Evolutionary conservation across 805 yeast species (phyloP).

Genomic region (Candida suzukii): DNA sequence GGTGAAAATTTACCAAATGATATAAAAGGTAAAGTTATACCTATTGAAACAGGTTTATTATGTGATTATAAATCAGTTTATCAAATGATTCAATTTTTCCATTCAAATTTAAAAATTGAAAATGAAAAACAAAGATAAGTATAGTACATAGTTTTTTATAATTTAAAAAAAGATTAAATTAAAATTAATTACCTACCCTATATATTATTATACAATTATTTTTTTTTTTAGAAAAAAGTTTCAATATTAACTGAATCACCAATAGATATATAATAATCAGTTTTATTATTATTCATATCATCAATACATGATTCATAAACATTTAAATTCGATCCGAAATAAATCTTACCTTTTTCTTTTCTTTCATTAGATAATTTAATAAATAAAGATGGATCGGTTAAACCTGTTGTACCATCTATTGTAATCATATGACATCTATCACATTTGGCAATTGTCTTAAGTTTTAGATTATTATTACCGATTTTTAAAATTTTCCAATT

Average conservation of each 20-base stretch:
- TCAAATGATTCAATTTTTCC: slow-evolving; percentile 12
- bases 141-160: neutral
- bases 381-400: slow-evolving; percentile 24
- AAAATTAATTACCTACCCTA: no score
- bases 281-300: neutral
- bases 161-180: no score
- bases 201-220: neutral
- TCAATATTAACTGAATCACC: slow-evolving; percentile 9
- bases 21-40: slow-evolving; percentile 5
- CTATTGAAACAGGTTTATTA: slow-evolving; percentile 17
- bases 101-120: slow-evolving; percentile 1
- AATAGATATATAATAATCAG: slow-evolving; percentile 4
- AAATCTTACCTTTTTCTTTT: slow-evolving; percentile 28
- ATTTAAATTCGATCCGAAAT: slow-evolving; percentile 29
- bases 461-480: slow-evolving; percentile 2
- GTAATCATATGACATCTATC: slow-evolving; percentile 40
- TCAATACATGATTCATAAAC: slow-evolving; percentile 10
- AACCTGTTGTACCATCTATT: slow-evolving; percentile 29
- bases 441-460: slow-evolving; percentile 24
- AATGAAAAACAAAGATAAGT: neutral
- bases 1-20: slow-evolving; percentile 10
- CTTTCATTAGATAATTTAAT: slow-evolving; percentile 26
- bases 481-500: slow-evolving; percentile 22
- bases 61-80: slow-evolving; percentile 18
- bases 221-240: neutral